A percentile compares a stretch with the other conserved stretches of the same genome.
Conservation (phyloP, 306 rosid species). For the Trifolium dubium region DNA sequence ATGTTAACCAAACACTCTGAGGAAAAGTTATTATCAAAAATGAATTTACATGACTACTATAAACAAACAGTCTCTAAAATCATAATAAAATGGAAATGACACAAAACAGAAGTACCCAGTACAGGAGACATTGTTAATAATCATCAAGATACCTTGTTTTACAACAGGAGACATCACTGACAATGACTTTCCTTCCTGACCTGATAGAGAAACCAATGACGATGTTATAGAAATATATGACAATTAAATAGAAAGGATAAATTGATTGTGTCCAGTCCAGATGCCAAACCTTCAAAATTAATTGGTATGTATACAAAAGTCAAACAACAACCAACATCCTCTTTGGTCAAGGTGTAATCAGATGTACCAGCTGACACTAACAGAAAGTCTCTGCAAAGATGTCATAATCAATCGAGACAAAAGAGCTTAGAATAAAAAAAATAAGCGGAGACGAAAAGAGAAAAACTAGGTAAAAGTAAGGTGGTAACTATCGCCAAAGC, state of each 20-base stretch:
- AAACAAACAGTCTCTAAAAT: slow-evolving; percentile 1
- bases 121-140: slow-evolving; percentile 39
- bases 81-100: slow-evolving; percentile 26
- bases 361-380: slow-evolving; percentile 79
- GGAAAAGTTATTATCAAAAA: not conserved
- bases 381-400: slow-evolving; percentile 60
- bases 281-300: slow-evolving; percentile 83
- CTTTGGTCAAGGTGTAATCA: slow-evolving; percentile 84
- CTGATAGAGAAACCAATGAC: slow-evolving; percentile 53
- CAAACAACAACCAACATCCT: slow-evolving; percentile 80
- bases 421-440: slow-evolving; percentile 37
- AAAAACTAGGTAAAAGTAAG: slow-evolving; percentile 4
- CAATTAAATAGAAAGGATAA: slow-evolving; percentile 31
- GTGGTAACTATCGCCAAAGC: slow-evolving; percentile 10
- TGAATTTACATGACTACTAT: not conserved
- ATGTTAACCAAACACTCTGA: not conserved
- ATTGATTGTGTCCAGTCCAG: slow-evolving; percentile 26
- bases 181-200: slow-evolving; percentile 87
- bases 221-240: slow-evolving; percentile 30
- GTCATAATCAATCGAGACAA: slow-evolving; percentile 32
- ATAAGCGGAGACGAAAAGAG: not conserved
- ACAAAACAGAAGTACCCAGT: slow-evolving; percentile 34
- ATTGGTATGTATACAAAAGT: slow-evolving; percentile 81
- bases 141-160: slow-evolving; percentile 74
- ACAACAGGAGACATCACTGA: slow-evolving; percentile 67